Base-by-base conservation (phyloP, 1,284 basidiomycete genomes). In the Microbotryum lychnidis-dioicae region DNA sequence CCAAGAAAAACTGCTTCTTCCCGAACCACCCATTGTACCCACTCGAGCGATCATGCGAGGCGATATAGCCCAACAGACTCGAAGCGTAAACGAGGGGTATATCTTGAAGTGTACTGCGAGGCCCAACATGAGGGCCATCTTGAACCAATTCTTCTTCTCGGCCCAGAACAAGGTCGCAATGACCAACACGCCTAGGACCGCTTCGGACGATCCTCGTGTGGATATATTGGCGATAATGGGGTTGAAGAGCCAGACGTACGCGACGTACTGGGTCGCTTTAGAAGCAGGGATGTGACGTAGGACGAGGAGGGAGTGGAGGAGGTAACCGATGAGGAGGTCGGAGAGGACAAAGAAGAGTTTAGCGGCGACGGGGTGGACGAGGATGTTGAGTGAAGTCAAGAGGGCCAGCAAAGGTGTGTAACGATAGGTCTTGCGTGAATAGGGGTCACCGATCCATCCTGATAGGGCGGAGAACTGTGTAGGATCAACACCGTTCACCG, bases 161-260 rank as follows among this genome's bases (percentile, higher is more conserved):
- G 76, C 16, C 80, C 80, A 52, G 76, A 79, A 73, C n/a, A 96
- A 76, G 0, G 87, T 85, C 37, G 82, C 76, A 31, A 97, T 80
- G 47, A 97, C 87, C 60, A 93, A 79, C 2, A 89, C 79, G 21
- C 87, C 86, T 4, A 97, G 83, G 2, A 96, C 78, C 0, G 90
- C 85, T 76, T 99, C 96, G 20, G 93, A 91, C 3, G 91, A 96
- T 2, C 94, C 96, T 10, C 94, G 84, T 0, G 94, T 98, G 0
- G 92, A 93, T 69, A 99, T 97, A 68, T 91, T 89, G 71, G 96
- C 89, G 1, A 94, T 88, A 71, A 99, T 82, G 0, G 94, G 94
- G 75, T 94, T 97, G 63, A 97, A 80, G 2, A 97, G 84, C 82
- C 82, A 84, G 68, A 96, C 82, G 5, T 84, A 71, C 1, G 84